Evolutionary conservation across 208 protist species (phyloP).

Genomic region (Tetramitus jugosus): DNA sequence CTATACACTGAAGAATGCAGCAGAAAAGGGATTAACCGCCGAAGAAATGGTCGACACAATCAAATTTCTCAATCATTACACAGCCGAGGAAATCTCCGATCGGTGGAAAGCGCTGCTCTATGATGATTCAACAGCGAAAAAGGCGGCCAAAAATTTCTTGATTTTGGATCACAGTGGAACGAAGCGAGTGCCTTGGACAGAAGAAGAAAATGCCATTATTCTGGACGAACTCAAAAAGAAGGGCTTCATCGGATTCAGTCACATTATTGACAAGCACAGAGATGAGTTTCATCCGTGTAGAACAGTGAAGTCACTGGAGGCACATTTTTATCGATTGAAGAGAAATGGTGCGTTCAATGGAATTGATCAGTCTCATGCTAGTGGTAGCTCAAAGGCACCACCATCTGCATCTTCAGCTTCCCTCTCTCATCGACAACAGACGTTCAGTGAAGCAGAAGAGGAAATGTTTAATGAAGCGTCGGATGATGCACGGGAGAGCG

Average conservation of each 20-base stretch:
- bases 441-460: neutral
- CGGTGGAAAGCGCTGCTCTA: constrained; percentile 1
- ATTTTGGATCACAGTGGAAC: neutral
- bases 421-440: too few species aligned
- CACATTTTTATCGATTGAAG: constrained; percentile 8
- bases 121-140: neutral
- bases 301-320: neutral
- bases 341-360: neutral
- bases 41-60: neutral
- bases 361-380: neutral
- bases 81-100: neutral
- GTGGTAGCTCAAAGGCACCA: neutral
- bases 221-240: neutral
- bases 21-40: neutral
- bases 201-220: constrained; percentile 17
- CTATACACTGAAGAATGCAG: neutral
- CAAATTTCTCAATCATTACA: neutral
- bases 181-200: constrained; percentile 16
- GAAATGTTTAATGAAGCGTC: too few species aligned
- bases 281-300: constrained; percentile 10
- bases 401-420: too few species aligned
- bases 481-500: too few species aligned
- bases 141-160: neutral
- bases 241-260: neutral
- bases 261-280: constrained; percentile 3